Conservation (phyloP, 2,329 filamentous ascomycete genomes). For the Clarireedia hainanense region DNA sequence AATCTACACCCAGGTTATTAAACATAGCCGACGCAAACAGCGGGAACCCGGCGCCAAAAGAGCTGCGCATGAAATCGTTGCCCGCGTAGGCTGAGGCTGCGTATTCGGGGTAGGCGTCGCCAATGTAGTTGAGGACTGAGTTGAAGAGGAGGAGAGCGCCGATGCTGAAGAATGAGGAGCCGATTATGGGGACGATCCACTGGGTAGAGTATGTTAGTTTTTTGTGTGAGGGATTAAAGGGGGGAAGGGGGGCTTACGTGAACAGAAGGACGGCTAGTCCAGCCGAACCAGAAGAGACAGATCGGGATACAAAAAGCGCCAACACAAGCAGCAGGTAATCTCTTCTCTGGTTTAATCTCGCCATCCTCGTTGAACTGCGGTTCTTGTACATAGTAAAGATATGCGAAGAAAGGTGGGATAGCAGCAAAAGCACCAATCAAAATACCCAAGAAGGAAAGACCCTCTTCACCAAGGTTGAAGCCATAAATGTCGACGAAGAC, state of each 20-base stretch:
- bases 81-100: slow-evolving; percentile 33
- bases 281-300: slow-evolving; percentile 49
- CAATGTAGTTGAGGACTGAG: slow-evolving; percentile 36
- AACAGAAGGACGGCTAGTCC: slow-evolving; percentile 39
- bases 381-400: slow-evolving; percentile 40
- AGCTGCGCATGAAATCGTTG: slow-evolving; percentile 31
- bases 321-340: slow-evolving; percentile 45
- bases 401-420: slow-evolving; percentile 39
- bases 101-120: slow-evolving; percentile 32
- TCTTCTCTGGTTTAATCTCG: slow-evolving; percentile 42
- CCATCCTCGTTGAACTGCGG: slow-evolving; percentile 41
- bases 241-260: not conserved
- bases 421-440: slow-evolving; percentile 42
- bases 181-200: slow-evolving; percentile 50
- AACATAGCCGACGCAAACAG: slow-evolving; percentile 23
- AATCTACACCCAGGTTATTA: slow-evolving; percentile 47
- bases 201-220: slow-evolving; percentile 31
- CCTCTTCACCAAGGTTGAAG: slow-evolving; percentile 50
- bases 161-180: slow-evolving; percentile 34
- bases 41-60: slow-evolving; percentile 31
- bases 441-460: slow-evolving; percentile 53
- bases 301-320: slow-evolving; percentile 46
- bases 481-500: slow-evolving; percentile 52
- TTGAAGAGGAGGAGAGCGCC: slow-evolving; percentile 41
- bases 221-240: too few relatives aligned